Evolutionary conservation across 306 rosid genomes (phyloP).

Genomic region (Vigna mungo): DNA sequence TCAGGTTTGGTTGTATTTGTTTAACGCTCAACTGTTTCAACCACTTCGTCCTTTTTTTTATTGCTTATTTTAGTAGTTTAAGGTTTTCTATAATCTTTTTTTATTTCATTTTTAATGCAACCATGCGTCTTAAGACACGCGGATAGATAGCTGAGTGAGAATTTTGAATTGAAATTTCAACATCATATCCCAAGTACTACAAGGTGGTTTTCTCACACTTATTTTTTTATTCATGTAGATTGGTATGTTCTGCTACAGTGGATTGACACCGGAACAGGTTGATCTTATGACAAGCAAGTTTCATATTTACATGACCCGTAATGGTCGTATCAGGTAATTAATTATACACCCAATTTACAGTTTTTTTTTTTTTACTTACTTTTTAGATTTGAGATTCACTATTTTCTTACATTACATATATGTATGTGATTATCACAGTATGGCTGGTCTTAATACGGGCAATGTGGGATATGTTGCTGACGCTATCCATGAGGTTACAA

Average conservation of each 20-base stretch:
- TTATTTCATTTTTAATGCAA: too few relatives aligned
- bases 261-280: slow-evolving; percentile 92
- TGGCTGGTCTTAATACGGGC: slow-evolving; percentile 92
- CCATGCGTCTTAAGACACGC: too few relatives aligned
- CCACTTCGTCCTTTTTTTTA: too few relatives aligned
- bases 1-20: slow-evolving; percentile 61
- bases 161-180: too few relatives aligned
- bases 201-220: background rate
- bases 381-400: background rate
- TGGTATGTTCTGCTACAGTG: slow-evolving; percentile 97
- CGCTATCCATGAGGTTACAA: slow-evolving; percentile 89
- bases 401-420: slow-evolving; percentile 19
- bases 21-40: too few relatives aligned
- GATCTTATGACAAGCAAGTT: slow-evolving; percentile 84
- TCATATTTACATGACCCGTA: slow-evolving; percentile 93
- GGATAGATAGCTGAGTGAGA: too few relatives aligned
- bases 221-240: slow-evolving; percentile 55
- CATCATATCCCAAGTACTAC: too few relatives aligned
- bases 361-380: slow-evolving; percentile 10
- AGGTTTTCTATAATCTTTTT: too few relatives aligned
- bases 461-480: slow-evolving; percentile 85
- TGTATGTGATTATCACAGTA: slow-evolving; percentile 55
- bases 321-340: slow-evolving; percentile 87
- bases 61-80: too few relatives aligned
- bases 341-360: background rate